Percentiles rank a stretch among this genome's conserved stretches.
These are phyloP conservation scores for Aureobasidium sp. DNA, from an alignment of 2,329 filamentous ascomycete genomes.

Conservation along the genomic window DNA sequence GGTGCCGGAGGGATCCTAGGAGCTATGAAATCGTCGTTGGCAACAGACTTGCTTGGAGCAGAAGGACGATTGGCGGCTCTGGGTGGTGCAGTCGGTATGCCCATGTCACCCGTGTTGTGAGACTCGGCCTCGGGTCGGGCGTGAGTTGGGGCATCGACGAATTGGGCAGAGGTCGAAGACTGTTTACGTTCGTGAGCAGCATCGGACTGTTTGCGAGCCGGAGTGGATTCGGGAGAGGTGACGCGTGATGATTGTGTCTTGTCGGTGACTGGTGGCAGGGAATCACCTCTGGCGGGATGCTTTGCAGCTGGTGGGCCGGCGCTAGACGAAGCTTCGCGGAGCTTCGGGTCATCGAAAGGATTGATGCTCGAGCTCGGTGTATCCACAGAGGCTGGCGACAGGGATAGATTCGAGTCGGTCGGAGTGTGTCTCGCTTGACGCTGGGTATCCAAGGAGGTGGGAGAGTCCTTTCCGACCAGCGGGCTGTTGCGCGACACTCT, in stretches of 20 bases:
- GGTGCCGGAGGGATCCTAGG: constrained; percentile 40
- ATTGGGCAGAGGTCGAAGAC: constrained; percentile 32
- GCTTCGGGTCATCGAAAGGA: constrained; percentile 33
- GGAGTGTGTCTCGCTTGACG: constrained; percentile 1
- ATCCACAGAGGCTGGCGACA: constrained; percentile 33
- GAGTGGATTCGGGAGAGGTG: constrained; percentile 28
- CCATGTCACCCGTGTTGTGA: constrained; percentile 32
- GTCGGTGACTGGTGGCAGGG: constrained; percentile 37
- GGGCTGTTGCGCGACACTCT: constrained; percentile 33
- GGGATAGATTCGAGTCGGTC: constrained; percentile 10
- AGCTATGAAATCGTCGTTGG: constrained; percentile 37
- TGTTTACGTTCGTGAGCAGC: constrained; percentile 33
- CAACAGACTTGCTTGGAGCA: constrained; percentile 36
- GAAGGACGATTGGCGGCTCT: constrained; percentile 42
- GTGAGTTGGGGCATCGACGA: constrained; percentile 30
- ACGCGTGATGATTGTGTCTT: constrained; percentile 28
- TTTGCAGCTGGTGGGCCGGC: constrained; percentile 32
- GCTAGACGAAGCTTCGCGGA: constrained; percentile 26
- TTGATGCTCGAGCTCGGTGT: constrained; percentile 32
- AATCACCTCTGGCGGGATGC: constrained; percentile 51
- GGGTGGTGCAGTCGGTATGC: constrained; percentile 39
- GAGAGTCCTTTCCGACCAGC: constrained; percentile 25
- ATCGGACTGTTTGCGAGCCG: constrained; percentile 27
- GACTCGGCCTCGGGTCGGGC: constrained; percentile 29
- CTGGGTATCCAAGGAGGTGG: constrained; percentile 1